A percentile compares a stretch with the other conserved stretches of the same genome.
These are phyloP conservation scores for Senna tora DNA, from an alignment of 306 rosid species.

Conservation along the genomic window DNA sequence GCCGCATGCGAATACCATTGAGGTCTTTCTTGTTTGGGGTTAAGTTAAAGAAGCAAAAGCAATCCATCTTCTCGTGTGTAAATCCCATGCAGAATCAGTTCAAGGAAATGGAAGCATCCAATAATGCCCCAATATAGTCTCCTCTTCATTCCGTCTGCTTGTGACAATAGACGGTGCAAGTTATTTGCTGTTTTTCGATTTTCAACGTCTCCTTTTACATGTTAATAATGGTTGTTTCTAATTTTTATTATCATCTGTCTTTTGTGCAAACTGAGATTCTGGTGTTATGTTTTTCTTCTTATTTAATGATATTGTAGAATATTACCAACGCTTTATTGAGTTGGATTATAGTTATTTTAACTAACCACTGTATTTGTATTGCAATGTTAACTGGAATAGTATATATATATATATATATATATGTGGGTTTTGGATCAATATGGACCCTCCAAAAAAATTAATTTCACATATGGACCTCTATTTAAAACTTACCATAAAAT, in stretches of 20 bases:
- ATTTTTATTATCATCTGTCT: not conserved
- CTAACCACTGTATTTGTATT: not conserved
- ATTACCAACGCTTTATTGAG: not conserved
- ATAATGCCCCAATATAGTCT: constrained; percentile 36
- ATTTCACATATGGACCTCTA: no score
- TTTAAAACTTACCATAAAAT: no score
- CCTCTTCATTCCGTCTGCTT: constrained; percentile 14
- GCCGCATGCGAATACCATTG: constrained; percentile 70
- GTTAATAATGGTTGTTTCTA: constrained; percentile 4
- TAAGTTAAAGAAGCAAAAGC: constrained; percentile 75
- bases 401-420: no score
- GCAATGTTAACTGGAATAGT: not conserved
- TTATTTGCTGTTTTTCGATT: constrained; percentile 17
- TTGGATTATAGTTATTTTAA: not conserved
- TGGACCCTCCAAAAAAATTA: no score
- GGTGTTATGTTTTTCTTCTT: not conserved
- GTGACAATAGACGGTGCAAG: constrained; percentile 18
- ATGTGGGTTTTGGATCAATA: no score
- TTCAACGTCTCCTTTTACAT: not conserved
- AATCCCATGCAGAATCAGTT: constrained; percentile 63
- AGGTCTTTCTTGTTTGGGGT: constrained; percentile 91
- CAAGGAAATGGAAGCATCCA: constrained; percentile 41
- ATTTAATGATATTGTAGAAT: not conserved
- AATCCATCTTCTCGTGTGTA: constrained; percentile 60
- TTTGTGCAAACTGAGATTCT: not conserved